A percentile compares a stretch with the other conserved stretches of the same genome.
Evolutionary conservation across 495 filamentous ascomycete species (phyloP).

Genomic region (Clohesyomyces aquaticus): DNA sequence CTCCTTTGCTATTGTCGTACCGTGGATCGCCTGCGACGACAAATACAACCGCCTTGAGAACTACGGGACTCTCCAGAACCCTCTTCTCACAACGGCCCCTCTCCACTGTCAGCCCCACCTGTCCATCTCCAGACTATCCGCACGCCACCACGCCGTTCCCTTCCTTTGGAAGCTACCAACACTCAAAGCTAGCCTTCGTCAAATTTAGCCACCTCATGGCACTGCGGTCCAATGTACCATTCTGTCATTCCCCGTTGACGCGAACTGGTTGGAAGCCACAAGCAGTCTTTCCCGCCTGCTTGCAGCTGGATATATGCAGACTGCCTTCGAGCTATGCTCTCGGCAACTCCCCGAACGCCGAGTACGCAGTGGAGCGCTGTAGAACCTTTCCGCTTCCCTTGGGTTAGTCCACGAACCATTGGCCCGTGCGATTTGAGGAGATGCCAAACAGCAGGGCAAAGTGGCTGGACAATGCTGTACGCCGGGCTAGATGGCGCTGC

Average conservation of each 20-base stretch:
- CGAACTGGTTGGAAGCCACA: background rate
- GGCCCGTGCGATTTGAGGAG: constrained; percentile 25
- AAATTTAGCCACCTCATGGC: background rate
- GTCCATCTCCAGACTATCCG: background rate
- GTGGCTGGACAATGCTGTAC: background rate
- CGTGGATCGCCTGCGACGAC: constrained; percentile 10
- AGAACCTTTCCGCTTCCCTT: constrained; percentile 29
- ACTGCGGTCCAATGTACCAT: background rate
- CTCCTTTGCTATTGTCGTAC: constrained; percentile 16
- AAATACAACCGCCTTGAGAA: constrained; percentile 9
- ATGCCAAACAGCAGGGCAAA: constrained; percentile 21
- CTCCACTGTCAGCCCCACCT: constrained; percentile 19
- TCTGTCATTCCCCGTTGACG: background rate
- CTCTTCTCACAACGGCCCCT: background rate
- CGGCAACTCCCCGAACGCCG: constrained; percentile 22
- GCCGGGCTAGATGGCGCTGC: background rate
- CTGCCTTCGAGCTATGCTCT: constrained; percentile 24
- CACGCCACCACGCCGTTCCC: constrained; percentile 16
- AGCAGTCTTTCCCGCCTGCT: constrained; percentile 4
- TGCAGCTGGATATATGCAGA: constrained; percentile 25
- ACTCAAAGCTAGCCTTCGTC: background rate
- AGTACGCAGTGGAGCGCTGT: constrained; percentile 25
- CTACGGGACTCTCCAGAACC: background rate
- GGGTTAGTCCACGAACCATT: constrained; percentile 37
- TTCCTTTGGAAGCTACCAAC: background rate